Base-by-base conservation (phyloP, 2,329 filamentous ascomycete species). In the Neodidymelliopsis sp. region DNA sequence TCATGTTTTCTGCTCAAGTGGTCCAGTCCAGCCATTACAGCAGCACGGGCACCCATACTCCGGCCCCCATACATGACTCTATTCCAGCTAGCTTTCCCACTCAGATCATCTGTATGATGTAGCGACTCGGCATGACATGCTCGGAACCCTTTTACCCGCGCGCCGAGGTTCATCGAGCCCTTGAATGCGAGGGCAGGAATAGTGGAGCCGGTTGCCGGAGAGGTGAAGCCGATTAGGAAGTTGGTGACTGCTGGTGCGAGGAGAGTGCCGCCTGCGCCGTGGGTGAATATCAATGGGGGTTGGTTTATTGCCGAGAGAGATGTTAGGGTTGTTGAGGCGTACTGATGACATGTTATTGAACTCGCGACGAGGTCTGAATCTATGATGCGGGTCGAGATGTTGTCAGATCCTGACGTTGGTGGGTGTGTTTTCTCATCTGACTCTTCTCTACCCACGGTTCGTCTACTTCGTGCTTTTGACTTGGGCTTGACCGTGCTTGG, bases 1-100 rank as follows among this genome's bases (percentile, higher is more conserved):
- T 41, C 37, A 8, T 34, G 13, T 20, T 25, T 18, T 11, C 18
- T 16, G 5, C 28, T 33, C n/a, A 59, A 19, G 12, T 59, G 24
- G 16, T 72, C 62, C 2, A 57, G 59, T 0, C 69, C 71, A 3
- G 75, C 69, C 12, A 75, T 65, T 4, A 71, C 70, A 3, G 75
- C 75, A 4, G 76, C 75, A 12, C 75, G 63, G 8, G 75, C 70
- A 7, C 76, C 75, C 75, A 77, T 77, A 30, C 74, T 77, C 3
- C 75, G 56, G 2, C 76, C 75, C 1, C 75, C 74, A 2, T 77
- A 49, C 3, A 67, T n/a, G n/a, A n/a, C n/a, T n/a, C n/a, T n/a
- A n/a, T n/a, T n/a, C n/a, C n/a, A n/a, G n/a, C n/a, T n/a, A n/a
- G n/a, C n/a, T n/a, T n/a, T n/a, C n/a, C n/a, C n/a, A n/a, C n/a